Evolutionary conservation across 2,329 filamentous ascomycete genomes (phyloP), one percentile per base, ranked within the genome.

Genomic region (Fusarium tjaetaba): DNA sequence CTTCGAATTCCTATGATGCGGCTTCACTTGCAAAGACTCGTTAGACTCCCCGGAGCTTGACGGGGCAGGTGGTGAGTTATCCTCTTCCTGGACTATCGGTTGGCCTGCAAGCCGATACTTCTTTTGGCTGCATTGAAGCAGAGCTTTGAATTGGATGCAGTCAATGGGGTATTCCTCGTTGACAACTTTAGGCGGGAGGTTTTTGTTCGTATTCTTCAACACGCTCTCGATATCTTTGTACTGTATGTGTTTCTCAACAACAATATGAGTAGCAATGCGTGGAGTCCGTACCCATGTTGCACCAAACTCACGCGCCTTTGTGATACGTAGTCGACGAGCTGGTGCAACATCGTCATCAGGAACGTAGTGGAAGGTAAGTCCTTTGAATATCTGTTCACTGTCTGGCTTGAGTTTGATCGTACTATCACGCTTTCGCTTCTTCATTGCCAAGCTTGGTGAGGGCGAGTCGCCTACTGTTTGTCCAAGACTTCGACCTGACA

Each of bases 341-440:
- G 88, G 88, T 38, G 91, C 89, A 52, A 93, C 87, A 71, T 96
- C 92, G 72, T 94, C 90, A 73, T 96, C 93, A 0, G 95, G 96
- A 11, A 97, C 89, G 80, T 96, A 97, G 82, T 90, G 93, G 72
- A 94, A 92, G 0, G 83, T 80, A n/a, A 93, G 80, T 0, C 83
- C 87, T 49, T 84, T 86, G 78, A 95, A 91, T 10, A 93, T 86
- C 73, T 88, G 86, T 63, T 88, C 81, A 2, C 81, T 79, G 68
- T 89, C 86, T 0, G 89, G 86, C 2, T 88, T 83, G 26, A 85
- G 69, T 56, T 85, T 86, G 28, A 86, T 66, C 5, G 79, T 70
- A 3, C 78, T 68, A 46, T 84, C 77, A 61, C 83, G 80, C 78
- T 89, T 90, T 45, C 86, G 83, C 75, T 88, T 88, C 61, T 80